These are phyloP conservation scores for Jimgerdemannia flammicorona DNA, from an alignment of 192 early-diverging fungal genomes.

Conservation along the genomic window DNA sequence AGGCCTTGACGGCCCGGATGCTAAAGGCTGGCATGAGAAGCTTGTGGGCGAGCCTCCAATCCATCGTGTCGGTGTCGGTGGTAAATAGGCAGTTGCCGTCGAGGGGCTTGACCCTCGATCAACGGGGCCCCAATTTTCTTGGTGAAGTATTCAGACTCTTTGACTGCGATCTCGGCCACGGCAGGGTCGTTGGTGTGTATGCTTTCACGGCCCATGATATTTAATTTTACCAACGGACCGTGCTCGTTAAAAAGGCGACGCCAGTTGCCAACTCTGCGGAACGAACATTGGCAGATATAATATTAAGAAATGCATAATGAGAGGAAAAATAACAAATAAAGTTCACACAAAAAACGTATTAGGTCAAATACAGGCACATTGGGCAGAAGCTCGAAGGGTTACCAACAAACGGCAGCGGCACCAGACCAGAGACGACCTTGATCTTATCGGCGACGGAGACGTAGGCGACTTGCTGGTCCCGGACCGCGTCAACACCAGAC, in stretches of 20 bases:
- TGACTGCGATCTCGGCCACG: conserved; percentile 33
- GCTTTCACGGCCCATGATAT: conserved; percentile 5
- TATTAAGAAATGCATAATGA: background rate
- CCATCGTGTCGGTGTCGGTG: conserved; percentile 37
- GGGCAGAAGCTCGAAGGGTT: conserved; percentile 5
- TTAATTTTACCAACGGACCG: conserved; percentile 33
- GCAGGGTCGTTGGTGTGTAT: conserved; percentile 37
- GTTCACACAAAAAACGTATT: background rate
- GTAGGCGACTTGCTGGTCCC: too few relatives aligned
- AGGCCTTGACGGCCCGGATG: conserved; percentile 29
- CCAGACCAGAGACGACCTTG: background rate
- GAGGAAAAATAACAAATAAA: background rate
- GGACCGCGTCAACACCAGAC: too few relatives aligned
- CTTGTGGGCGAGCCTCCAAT: conserved; percentile 56
- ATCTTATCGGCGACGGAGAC: too few relatives aligned
- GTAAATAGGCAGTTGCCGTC: conserved; percentile 51
- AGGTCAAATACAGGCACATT: background rate
- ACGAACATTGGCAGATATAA: background rate
- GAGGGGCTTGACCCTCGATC: conserved; percentile 37
- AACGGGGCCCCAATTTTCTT: conserved; percentile 39
- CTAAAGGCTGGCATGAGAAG: conserved; percentile 55
- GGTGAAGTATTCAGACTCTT: conserved; percentile 52
- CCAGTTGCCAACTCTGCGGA: conserved; percentile 3
- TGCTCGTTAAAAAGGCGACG: conserved; percentile 33
- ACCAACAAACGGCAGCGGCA: background rate